Conservation (phyloP, 306 rosid species). For the Rosa multiflora region DNA sequence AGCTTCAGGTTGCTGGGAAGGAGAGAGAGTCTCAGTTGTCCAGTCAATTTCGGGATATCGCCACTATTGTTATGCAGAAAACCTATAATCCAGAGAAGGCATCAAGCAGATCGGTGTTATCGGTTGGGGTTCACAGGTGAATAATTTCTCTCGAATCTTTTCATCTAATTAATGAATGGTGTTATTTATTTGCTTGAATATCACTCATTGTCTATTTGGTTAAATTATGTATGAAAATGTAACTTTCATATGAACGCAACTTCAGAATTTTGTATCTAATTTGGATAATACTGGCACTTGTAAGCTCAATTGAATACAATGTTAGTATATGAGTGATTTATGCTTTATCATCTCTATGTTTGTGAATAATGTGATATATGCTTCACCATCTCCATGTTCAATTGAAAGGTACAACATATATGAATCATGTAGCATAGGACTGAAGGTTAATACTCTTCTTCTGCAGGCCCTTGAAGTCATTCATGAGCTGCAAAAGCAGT, state of each 20-base stretch:
- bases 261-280: not conserved
- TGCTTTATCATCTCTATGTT: not conserved
- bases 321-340: not conserved
- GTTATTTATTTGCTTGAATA: too few species aligned
- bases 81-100: constrained; percentile 88
- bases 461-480: constrained; percentile 85
- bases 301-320: not conserved
- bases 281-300: not conserved
- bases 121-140: too few species aligned
- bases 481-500: constrained; percentile 95
- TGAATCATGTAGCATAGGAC: too few species aligned
- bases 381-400: not conserved
- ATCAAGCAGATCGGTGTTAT: too few species aligned
- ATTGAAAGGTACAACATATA: not conserved
- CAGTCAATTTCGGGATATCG: constrained; percentile 93
- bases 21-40: constrained; percentile 90
- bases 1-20: constrained; percentile 94
- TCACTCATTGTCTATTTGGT: too few species aligned
- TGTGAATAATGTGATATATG: not conserved
- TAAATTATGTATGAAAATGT: too few species aligned
- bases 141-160: too few species aligned
- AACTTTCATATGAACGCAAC: not conserved
- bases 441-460: constrained; percentile 9
- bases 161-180: too few species aligned
- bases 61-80: constrained; percentile 92